phyloP scores from a whole-genome alignment of 1,139 yeast genomes.

The Pichia sp. region DNA sequence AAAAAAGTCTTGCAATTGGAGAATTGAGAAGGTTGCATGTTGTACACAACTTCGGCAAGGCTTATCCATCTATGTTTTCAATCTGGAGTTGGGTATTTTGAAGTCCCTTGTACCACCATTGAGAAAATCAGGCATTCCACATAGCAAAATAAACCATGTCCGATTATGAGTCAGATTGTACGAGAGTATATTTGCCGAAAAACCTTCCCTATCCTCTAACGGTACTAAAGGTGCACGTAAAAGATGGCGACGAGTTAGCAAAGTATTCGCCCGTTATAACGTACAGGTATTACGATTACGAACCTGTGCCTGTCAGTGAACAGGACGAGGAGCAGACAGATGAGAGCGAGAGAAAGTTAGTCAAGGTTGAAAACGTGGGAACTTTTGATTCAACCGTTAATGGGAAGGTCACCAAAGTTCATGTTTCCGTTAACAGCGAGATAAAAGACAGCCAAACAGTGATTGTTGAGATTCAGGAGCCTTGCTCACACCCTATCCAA shows the following conservation, averaged over 20 bases:
- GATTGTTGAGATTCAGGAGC: constrained; percentile 62
- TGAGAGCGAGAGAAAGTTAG: constrained; percentile 28
- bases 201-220: constrained; percentile 68
- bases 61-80: too few species aligned
- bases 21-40: too few species aligned
- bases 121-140: not conserved
- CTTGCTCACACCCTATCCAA: constrained; percentile 92
- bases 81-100: not conserved
- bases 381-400: constrained; percentile 80
- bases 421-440: constrained; percentile 55
- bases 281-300: constrained; percentile 66
- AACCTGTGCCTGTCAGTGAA: constrained; percentile 48
- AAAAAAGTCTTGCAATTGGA: too few species aligned
- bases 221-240: constrained; percentile 47
- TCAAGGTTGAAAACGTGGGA: constrained; percentile 55
- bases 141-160: not conserved
- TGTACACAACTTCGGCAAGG: too few species aligned
- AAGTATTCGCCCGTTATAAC: constrained; percentile 55
- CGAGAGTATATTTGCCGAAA: constrained; percentile 42
- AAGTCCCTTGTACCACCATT: not conserved
- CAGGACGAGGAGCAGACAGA: constrained; percentile 39
- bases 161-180: constrained; percentile 31
- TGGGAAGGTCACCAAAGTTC: constrained; percentile 56
- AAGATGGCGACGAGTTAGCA: constrained; percentile 43
- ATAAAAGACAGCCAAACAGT: constrained; percentile 47